Percentiles rank a stretch among this genome's conserved stretches.
Evolutionary conservation across 768 basidiomycete genomes (phyloP).

Genomic region (Auricularia heimuer): DNA sequence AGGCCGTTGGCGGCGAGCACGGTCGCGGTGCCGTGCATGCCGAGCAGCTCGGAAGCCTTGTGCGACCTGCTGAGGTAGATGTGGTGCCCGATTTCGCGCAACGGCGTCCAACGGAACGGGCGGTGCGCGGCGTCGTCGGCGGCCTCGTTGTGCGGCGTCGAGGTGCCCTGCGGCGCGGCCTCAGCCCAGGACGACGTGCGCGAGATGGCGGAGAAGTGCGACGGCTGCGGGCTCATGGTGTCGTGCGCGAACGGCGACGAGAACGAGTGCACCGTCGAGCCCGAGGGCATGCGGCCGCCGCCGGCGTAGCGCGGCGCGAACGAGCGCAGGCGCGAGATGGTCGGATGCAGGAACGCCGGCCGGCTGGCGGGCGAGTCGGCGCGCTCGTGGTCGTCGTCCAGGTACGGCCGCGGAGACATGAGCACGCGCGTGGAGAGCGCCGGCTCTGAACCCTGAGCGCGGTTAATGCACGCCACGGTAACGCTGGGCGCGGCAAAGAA

Average conservation of each 20-base stretch:
- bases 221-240: slow-evolving; percentile 41
- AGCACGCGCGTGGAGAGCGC: slow-evolving; percentile 5
- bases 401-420: neutral
- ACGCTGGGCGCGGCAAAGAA: slow-evolving; percentile 29
- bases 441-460: slow-evolving; percentile 7
- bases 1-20: slow-evolving; percentile 78
- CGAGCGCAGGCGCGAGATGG: slow-evolving; percentile 74
- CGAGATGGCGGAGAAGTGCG: slow-evolving; percentile 64
- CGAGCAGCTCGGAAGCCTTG: slow-evolving; percentile 56
- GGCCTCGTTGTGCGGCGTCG: slow-evolving; percentile 18
- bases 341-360: slow-evolving; percentile 57
- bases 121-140: slow-evolving; percentile 30
- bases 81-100: slow-evolving; percentile 48
- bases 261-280: slow-evolving; percentile 32
- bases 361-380: slow-evolving; percentile 28
- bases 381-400: slow-evolving; percentile 5
- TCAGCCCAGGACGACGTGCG: slow-evolving; percentile 54
- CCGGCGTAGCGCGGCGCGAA: slow-evolving; percentile 38
- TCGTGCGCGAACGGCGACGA: slow-evolving; percentile 35
- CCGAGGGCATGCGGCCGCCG: slow-evolving; percentile 27
- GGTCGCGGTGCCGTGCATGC: slow-evolving; percentile 58
- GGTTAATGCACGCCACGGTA: slow-evolving; percentile 25
- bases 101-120: slow-evolving; percentile 67
- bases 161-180: slow-evolving; percentile 20
- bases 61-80: slow-evolving; percentile 42